Base-by-base conservation (phyloP, 805 yeast genomes). In the Schwanniomyces vanrijiae region DNA sequence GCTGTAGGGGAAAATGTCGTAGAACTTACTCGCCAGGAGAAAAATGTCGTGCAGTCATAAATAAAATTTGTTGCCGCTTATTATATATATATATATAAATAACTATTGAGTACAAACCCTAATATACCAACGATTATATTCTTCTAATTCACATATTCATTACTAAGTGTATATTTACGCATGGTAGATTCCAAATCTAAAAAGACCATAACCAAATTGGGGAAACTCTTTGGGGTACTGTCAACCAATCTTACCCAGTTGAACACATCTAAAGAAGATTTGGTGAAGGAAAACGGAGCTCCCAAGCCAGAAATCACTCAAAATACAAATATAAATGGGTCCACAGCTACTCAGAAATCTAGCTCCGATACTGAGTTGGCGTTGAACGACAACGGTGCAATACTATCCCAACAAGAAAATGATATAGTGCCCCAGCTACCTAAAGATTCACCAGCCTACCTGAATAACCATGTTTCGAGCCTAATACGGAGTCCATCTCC, bases 191-290 rank as follows among this genome's bases (percentile, higher is more conserved):
- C 50, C n/a, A 51, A 56, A 42, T 53, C 57, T 21, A 55, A 54
- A 46, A 55, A 51, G 33, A 53, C 59, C 21, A 48, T 56, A 22
- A 49, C 48, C 26, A 59, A 55, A 43, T 38, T 58, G 29, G 58
- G 62, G 34, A 59, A 58, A 43, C 53, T 59, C 28, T 59, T 59
- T 47, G 59, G 56, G 31, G 55, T 58, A 9, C 54, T 54, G 39
- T 48, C 51, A 13, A 50, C 55, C 13, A 55, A 54, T 45, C 45
- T 49, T 24, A 16, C 43, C 14, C 46, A 34, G 37, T 29, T 47
- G 20, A 38, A 44, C 13, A 16, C 29, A n/a, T 38, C 41, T 3
- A 38, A 22, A 14, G 41, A 38, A 19, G 41, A 38, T 5, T 19
- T 38, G n/a, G 2, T 13, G n/a, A 22, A 14, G 19, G 29, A 24